Evolutionary conservation across 2,329 filamentous ascomycete species (phyloP).

Genomic region (Tothia fuscella): DNA sequence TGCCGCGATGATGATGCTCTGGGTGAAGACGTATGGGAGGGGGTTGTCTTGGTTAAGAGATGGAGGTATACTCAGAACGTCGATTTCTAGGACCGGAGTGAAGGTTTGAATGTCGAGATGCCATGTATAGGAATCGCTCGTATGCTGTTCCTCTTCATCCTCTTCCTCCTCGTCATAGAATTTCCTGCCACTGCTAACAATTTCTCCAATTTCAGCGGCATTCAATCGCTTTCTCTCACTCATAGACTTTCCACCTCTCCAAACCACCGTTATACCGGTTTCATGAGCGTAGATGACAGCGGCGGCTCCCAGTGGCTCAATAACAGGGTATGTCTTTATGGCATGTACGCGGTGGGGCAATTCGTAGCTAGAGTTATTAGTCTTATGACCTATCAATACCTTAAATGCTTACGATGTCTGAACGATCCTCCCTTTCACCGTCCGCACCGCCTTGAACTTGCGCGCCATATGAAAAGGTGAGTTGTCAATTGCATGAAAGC

Average conservation of each 20-base stretch:
- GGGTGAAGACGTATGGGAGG: no score
- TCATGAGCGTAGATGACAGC: slow-evolving; percentile 49
- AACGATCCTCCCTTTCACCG: not conserved
- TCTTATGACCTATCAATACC: not conserved
- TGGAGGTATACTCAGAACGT: not conserved
- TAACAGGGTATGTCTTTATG: slow-evolving; percentile 45
- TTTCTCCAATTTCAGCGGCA: not conserved
- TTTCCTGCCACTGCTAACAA: no score
- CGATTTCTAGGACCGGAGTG: not conserved
- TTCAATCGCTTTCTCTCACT: not conserved
- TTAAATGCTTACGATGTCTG: not conserved
- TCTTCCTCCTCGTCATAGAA: not conserved
- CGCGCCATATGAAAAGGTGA: no score
- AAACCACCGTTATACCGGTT: slow-evolving; percentile 45
- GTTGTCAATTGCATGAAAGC: no score
- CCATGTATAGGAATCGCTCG: not conserved
- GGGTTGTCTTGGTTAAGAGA: not conserved
- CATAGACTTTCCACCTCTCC: slow-evolving; percentile 42
- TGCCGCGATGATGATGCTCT: slow-evolving; percentile 4
- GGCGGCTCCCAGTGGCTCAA: slow-evolving; percentile 48
- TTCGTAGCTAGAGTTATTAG: slow-evolving; percentile 39
- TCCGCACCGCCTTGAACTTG: not conserved
- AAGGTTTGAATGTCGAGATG: not conserved
- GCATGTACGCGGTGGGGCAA: slow-evolving; percentile 45
- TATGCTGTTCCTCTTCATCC: not conserved